phyloP scores from a whole-genome alignment of 2,329 filamentous ascomycete genomes.

The Trichoderma aggressivum region DNA sequence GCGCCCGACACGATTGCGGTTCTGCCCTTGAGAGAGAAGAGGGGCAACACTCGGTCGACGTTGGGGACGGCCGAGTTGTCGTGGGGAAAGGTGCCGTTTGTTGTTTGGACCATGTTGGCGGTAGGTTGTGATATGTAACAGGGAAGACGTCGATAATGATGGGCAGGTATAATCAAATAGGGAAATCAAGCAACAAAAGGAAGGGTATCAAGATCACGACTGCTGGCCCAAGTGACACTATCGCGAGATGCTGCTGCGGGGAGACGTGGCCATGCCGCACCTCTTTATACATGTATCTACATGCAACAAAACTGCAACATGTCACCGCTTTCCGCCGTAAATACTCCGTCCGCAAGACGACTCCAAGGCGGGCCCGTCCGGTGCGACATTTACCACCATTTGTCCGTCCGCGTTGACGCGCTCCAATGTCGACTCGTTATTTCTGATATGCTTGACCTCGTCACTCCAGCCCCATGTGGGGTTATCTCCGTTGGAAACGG shows the following conservation, averaged over 20 bases:
- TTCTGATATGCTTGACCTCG: not conserved
- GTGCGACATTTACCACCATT: constrained; percentile 13
- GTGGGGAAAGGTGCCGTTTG: constrained; percentile 53
- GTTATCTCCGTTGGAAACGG: not conserved
- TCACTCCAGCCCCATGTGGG: constrained; percentile 4
- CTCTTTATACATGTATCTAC: constrained; percentile 1
- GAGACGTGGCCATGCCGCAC: not conserved
- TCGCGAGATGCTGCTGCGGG: not conserved
- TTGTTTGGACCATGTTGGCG: constrained; percentile 39
- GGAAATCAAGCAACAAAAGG: not conserved
- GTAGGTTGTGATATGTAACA: not conserved
- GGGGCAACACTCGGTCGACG: constrained; percentile 54
- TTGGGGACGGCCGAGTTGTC: constrained; percentile 50
- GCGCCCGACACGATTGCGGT: constrained; percentile 69
- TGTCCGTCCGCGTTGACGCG: constrained; percentile 8
- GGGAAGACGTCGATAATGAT: not conserved
- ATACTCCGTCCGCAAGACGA: not conserved
- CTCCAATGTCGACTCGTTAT: constrained; percentile 16
- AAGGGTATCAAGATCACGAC: not conserved
- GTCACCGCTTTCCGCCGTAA: not conserved
- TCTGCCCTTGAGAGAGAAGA: constrained; percentile 67
- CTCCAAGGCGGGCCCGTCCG: not conserved
- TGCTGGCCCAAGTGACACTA: not conserved
- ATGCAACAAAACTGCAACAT: not conserved
- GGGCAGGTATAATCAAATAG: not conserved